Conservation (phyloP, 2,329 filamentous ascomycete species). For the Penicillium griseofulvum region DNA sequence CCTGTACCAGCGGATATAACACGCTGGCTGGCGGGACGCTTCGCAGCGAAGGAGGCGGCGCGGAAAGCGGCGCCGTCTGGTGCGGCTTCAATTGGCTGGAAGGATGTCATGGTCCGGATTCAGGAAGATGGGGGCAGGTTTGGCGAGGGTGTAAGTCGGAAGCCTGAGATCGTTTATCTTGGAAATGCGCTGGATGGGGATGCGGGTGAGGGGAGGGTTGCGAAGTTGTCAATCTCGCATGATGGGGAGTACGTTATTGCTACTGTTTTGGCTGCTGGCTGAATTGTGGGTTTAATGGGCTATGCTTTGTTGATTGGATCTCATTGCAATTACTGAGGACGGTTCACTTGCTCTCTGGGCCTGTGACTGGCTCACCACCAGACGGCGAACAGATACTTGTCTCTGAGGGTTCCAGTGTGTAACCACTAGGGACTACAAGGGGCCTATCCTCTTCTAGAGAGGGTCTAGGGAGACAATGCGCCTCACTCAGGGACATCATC, state of each 20-base stretch:
- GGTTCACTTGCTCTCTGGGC: background rate
- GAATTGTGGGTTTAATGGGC: constrained; percentile 7
- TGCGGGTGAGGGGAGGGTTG: constrained; percentile 51
- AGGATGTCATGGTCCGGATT: constrained; percentile 54
- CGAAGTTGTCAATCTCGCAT: constrained; percentile 78
- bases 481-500: background rate
- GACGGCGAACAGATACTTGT: background rate
- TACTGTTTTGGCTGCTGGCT: constrained; percentile 41
- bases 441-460: too few species aligned
- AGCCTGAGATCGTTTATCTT: constrained; percentile 41
- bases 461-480: background rate
- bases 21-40: constrained; percentile 52
- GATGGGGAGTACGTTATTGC: constrained; percentile 73
- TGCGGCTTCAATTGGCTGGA: constrained; percentile 58
- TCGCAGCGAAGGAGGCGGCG: constrained; percentile 72
- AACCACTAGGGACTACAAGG: background rate
- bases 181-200: constrained; percentile 8
- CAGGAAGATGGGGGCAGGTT: constrained; percentile 17
- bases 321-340: background rate
- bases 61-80: constrained; percentile 64
- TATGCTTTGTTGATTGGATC: background rate
- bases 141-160: constrained; percentile 24
- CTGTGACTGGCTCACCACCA: background rate
- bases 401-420: background rate
- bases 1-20: constrained; percentile 34